These are phyloP conservation scores for Apiospora saccharicola DNA, from an alignment of 2,329 filamentous ascomycete species.

Conservation along the genomic window DNA sequence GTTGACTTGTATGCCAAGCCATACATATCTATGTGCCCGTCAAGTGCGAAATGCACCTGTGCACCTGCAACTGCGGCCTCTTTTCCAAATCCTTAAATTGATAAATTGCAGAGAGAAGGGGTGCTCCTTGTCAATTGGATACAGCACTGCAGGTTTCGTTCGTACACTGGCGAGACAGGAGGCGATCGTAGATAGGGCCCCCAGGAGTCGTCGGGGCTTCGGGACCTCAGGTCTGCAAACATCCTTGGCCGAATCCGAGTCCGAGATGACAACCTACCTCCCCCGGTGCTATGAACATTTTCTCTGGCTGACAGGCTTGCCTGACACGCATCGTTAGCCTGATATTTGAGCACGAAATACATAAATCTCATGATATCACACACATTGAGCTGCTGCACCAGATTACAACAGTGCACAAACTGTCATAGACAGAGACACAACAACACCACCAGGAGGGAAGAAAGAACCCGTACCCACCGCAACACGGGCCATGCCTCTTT, in stretches of 20 bases:
- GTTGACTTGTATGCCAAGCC: background rate
- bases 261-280: background rate
- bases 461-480: background rate
- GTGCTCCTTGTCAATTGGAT: constrained; percentile 1
- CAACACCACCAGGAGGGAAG: background rate
- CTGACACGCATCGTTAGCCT: background rate
- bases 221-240: background rate
- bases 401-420: background rate
- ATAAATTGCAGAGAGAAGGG: background rate
- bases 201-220: background rate
- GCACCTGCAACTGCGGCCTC: background rate
- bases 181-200: background rate
- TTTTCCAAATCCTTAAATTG: background rate
- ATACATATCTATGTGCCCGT: background rate
- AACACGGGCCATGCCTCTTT: background rate
- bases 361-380: background rate
- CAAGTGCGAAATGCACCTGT: background rate
- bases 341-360: background rate
- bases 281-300: background rate
- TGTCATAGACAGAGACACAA: background rate
- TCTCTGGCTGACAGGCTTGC: background rate
- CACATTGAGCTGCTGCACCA: background rate
- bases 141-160: background rate
- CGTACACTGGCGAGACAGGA: constrained; percentile 11
- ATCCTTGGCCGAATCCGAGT: background rate